These are phyloP conservation scores for Sisymbrium irio DNA, from an alignment of 345 rosid genomes.

Conservation along the genomic window DNA sequence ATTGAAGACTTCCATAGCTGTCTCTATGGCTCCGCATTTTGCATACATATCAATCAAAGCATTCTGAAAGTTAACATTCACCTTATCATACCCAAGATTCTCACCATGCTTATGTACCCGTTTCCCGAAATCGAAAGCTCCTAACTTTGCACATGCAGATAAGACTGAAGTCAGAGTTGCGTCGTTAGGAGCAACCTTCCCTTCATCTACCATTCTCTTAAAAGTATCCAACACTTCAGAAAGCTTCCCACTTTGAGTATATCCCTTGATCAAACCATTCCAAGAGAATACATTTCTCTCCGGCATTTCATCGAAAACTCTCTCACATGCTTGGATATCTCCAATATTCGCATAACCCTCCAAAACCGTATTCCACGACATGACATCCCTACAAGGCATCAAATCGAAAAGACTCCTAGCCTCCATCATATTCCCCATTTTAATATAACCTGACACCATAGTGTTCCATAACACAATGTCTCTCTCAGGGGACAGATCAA, in stretches of 20 bases:
- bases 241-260: constrained; percentile 42
- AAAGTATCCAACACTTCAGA: constrained; percentile 53
- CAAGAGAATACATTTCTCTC: constrained; percentile 75
- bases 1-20: constrained; percentile 56
- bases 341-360: constrained; percentile 61
- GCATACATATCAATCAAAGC: constrained; percentile 86
- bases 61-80: constrained; percentile 60
- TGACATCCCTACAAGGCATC: constrained; percentile 66
- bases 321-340: constrained; percentile 48
- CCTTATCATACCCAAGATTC: constrained; percentile 45
- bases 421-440: constrained; percentile 49
- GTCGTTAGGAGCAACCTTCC: constrained; percentile 53
- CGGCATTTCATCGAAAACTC: constrained; percentile 64
- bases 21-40: constrained; percentile 63
- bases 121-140: constrained; percentile 73
- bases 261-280: constrained; percentile 74
- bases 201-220: constrained; percentile 58
- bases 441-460: constrained; percentile 69
- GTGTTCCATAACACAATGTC: constrained; percentile 80
- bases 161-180: constrained; percentile 68
- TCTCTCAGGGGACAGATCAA: constrained; percentile 69
- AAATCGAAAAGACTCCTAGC: constrained; percentile 63
- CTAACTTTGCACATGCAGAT: constrained; percentile 76
- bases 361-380: constrained; percentile 85
- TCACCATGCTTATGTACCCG: constrained; percentile 66